Base-by-base conservation (phyloP, 441 rosid species). In the Erysimum cheiri region DNA sequence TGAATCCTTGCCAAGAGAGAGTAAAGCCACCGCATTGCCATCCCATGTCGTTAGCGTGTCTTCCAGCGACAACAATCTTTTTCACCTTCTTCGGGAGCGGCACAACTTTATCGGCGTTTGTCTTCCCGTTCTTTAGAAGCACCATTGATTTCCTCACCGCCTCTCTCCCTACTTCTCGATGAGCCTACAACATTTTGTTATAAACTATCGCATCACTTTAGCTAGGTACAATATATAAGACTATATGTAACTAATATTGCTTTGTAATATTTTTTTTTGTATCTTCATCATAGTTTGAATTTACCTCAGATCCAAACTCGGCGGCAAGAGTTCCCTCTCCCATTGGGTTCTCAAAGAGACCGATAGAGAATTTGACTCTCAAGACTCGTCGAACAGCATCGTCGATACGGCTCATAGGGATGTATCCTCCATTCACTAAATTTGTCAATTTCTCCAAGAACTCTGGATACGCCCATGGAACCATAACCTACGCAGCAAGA, bases 61-160 rank as follows among this genome's bases (percentile, higher is more conserved):
- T 32, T 1, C 80, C 80, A 1, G 39, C 77, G 14, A 77, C 80
- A 36, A 77, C 12, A 3, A 77, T 77, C 60, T 67, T 77, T 19
- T 71, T 71, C 56, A 49, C 73, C 50, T 77, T 72, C 66, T 61
- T 77, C 5, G 65, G 28, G 14, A 77, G 73, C 3, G 80, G 80
- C 40, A 77, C 49, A 6, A 77, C n/a, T 24, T 66, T 66, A 7
- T 67, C 70, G 1, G 1, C 14, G 9, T 52, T 11, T 59, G 69
- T 71, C 55, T 71, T 71, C 7, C 80, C 80, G 22, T 77, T 77
- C 80, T 77, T 77, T 40, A 77, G 61, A 36, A 77, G 76, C 54
- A 77, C 80, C 60, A 77, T 14, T 67, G 80, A 77, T 61, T 77
- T 77, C 53, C 80, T 72, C 55, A 77, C 77, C 29, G 80, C 77